Percentiles rank a stretch among this genome's conserved stretches.
phyloP scores from a whole-genome alignment of 2,329 filamentous ascomycete species.

The Aureobasidium leucospermi region DNA sequence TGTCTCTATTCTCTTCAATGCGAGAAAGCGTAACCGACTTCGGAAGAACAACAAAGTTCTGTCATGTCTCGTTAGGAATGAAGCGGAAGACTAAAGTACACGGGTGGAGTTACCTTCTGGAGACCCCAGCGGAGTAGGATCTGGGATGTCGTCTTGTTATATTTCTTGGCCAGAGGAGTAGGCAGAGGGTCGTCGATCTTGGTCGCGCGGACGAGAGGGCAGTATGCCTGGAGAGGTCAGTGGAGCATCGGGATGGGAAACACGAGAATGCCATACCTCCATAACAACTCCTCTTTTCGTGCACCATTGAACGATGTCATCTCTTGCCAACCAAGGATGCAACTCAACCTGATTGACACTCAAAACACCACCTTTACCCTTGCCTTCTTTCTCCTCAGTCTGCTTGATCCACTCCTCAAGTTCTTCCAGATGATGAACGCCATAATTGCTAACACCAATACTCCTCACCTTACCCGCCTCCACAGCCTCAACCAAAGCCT shows the following conservation, averaged over 20 bases:
- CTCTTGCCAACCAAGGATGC: slow-evolving; percentile 78
- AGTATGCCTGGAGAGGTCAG: slow-evolving; percentile 32
- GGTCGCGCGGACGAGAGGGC: slow-evolving; percentile 36
- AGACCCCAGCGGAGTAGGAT: slow-evolving; percentile 55
- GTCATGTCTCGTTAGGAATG: slow-evolving; percentile 3
- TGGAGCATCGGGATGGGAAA: not conserved
- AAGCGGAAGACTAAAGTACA: not conserved
- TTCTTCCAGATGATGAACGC: slow-evolving; percentile 49
- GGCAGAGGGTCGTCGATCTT: slow-evolving; percentile 48
- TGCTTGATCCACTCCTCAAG: slow-evolving; percentile 49
- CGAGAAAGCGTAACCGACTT: slow-evolving; percentile 54
- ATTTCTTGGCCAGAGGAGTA: slow-evolving; percentile 45
- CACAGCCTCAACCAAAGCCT: slow-evolving; percentile 47
- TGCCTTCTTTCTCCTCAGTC: slow-evolving; percentile 55
- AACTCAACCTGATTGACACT: slow-evolving; percentile 84
- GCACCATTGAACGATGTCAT: slow-evolving; percentile 75
- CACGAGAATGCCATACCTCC: slow-evolving; percentile 24
- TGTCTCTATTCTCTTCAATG: slow-evolving; percentile 53
- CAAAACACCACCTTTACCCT: slow-evolving; percentile 61
- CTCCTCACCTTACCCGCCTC: slow-evolving; percentile 44
- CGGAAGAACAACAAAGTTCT: slow-evolving; percentile 56
- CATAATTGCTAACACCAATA: slow-evolving; percentile 50
- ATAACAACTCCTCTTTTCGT: slow-evolving; percentile 43
- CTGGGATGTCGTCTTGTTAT: slow-evolving; percentile 52
- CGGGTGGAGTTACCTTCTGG: slow-evolving; percentile 40